Evolutionary conservation across 208 protist species (phyloP).

Genomic region (Leishmania martiniquensis): DNA sequence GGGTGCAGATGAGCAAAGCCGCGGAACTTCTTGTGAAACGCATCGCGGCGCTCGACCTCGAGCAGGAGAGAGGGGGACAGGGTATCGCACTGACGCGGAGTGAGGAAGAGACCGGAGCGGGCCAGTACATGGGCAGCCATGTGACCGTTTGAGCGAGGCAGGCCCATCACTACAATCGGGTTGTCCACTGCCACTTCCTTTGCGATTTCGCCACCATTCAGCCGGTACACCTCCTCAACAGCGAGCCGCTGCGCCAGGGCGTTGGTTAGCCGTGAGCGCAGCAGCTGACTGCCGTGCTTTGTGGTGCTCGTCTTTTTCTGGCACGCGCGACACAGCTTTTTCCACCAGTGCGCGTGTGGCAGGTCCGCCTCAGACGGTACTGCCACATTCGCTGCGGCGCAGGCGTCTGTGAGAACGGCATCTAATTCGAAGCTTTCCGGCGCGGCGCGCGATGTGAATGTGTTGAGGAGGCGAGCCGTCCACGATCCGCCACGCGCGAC

Average conservation of each 20-base stretch:
- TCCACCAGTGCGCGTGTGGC: conserved; percentile 74
- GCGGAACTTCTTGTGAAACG: conserved; percentile 55
- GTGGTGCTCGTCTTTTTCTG: conserved; percentile 65
- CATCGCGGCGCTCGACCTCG: conserved; percentile 63
- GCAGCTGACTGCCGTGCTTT: conserved; percentile 57
- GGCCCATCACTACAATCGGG: conserved; percentile 80
- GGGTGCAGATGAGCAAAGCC: conserved; percentile 63
- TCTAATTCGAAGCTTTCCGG: conserved; percentile 66
- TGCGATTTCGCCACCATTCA: conserved; percentile 78
- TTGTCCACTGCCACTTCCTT: conserved; percentile 50
- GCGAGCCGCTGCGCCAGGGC: conserved; percentile 77
- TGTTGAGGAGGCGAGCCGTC: conserved; percentile 42
- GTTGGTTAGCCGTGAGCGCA: conserved; percentile 68
- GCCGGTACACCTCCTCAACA: conserved; percentile 79
- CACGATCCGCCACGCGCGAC: conserved; percentile 50
- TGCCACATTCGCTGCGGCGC: conserved; percentile 46
- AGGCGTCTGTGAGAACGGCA: conserved; percentile 64
- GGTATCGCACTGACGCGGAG: conserved; percentile 78
- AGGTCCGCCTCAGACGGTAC: conserved; percentile 53
- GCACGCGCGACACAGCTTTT: conserved; percentile 84
- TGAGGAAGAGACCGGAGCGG: conserved; percentile 81
- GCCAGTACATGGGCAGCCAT: conserved; percentile 84
- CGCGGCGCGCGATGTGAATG: conserved; percentile 33
- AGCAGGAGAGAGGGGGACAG: conserved; percentile 69
- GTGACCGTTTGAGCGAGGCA: conserved; percentile 90